Conservation (phyloP, 768 basidiomycete species). For the Trametes cingulata region DNA sequence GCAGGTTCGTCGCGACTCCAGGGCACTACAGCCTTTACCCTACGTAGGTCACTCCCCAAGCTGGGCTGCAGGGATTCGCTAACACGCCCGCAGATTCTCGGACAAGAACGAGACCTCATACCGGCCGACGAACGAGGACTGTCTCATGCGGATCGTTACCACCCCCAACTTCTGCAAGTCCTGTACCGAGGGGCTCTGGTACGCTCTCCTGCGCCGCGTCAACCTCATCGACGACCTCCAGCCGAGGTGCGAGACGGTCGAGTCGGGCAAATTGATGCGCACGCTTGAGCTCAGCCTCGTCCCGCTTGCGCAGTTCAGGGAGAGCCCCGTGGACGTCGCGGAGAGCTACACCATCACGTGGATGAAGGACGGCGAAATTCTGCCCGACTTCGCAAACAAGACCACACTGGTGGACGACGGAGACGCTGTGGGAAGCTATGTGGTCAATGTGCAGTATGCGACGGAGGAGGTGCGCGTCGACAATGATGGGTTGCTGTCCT, state of each 20-base stretch:
- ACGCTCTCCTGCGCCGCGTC: conserved; percentile 57
- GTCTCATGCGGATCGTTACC: conserved; percentile 76
- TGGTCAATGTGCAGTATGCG: conserved; percentile 48
- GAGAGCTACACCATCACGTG: conserved; percentile 61
- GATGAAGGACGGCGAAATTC: conserved; percentile 46
- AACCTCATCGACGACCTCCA: conserved; percentile 59
- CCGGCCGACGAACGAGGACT: conserved; percentile 82
- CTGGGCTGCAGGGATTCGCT: not conserved
- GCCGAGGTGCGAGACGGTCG: conserved; percentile 38
- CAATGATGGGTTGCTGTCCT: conserved; percentile 34
- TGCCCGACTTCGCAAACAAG: conserved; percentile 51
- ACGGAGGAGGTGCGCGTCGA: conserved; percentile 61
- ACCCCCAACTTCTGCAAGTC: conserved; percentile 73
- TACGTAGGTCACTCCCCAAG: conserved; percentile 49
- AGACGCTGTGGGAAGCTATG: conserved; percentile 44
- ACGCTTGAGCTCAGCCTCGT: conserved; percentile 52
- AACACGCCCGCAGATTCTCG: conserved; percentile 49
- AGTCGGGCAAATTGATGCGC: conserved; percentile 28
- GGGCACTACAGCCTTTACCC: conserved; percentile 71
- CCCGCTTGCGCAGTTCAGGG: conserved; percentile 59
- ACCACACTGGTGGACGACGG: conserved; percentile 45
- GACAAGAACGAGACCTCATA: conserved; percentile 64
- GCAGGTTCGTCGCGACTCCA: conserved; percentile 60
- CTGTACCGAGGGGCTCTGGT: conserved; percentile 76
- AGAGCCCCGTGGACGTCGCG: conserved; percentile 29